Conservation (phyloP, 2,329 filamentous ascomycete genomes). For the Xylariales sp. region DNA sequence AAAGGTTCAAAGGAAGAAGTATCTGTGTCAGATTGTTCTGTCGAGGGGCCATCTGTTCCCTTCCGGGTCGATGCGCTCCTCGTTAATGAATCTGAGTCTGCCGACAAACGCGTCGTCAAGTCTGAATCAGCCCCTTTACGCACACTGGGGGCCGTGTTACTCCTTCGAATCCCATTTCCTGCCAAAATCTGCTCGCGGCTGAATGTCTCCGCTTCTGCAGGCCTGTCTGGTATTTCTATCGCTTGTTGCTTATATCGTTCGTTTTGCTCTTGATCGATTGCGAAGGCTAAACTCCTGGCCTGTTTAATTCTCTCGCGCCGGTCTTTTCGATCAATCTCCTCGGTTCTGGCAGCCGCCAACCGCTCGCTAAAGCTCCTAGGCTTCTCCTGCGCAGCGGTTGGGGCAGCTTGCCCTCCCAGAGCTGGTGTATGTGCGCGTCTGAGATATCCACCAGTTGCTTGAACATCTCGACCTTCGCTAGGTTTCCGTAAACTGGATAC, state of each 20-base stretch:
- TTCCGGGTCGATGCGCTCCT: slow-evolving; percentile 17
- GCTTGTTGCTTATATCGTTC: slow-evolving; percentile 56
- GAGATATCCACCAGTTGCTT: slow-evolving; percentile 33
- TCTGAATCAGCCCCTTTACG: too few relatives aligned
- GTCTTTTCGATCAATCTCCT: slow-evolving; percentile 48
- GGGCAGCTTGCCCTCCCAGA: slow-evolving; percentile 15
- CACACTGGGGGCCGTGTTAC: too few relatives aligned
- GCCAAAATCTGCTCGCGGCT: slow-evolving; percentile 60
- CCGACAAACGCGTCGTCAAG: slow-evolving; percentile 13
- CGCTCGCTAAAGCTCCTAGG: slow-evolving; percentile 76
- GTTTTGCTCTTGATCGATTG: slow-evolving; percentile 53
- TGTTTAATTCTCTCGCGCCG: slow-evolving; percentile 48
- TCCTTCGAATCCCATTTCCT: slow-evolving; percentile 26
- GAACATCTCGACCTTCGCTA: slow-evolving; percentile 19
- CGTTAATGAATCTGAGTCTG: slow-evolving; percentile 11
- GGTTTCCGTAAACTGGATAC: slow-evolving; percentile 48
- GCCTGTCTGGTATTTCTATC: slow-evolving; percentile 46
- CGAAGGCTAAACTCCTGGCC: slow-evolving; percentile 52
- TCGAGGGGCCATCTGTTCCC: slow-evolving; percentile 23
- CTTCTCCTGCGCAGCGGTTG: slow-evolving; percentile 25
- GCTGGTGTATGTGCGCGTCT: slow-evolving; percentile 37
- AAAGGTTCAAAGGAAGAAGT: slow-evolving; percentile 81
- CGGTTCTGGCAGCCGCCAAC: slow-evolving; percentile 64
- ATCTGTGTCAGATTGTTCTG: too few relatives aligned
- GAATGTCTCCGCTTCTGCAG: slow-evolving; percentile 46